phyloP scores from a whole-genome alignment of 2,329 filamentous ascomycete species.

The Nectriaceae sp. region DNA sequence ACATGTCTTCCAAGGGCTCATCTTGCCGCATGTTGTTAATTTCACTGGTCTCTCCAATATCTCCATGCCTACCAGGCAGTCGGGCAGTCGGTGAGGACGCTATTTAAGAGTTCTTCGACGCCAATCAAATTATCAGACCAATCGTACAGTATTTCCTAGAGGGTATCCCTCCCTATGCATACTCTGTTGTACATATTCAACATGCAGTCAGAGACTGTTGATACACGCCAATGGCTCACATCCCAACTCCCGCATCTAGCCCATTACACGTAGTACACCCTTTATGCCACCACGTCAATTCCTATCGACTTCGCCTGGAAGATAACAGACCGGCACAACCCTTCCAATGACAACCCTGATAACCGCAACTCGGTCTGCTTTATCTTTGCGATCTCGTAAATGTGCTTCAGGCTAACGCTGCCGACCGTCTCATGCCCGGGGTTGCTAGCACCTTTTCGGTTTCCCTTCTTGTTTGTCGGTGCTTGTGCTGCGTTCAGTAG shows the following conservation, averaged over 20 bases:
- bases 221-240: slow-evolving; percentile 11
- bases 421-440: slow-evolving; percentile 80
- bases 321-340: slow-evolving; percentile 73
- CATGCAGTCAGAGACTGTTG: slow-evolving; percentile 13
- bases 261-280: background rate
- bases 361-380: slow-evolving; percentile 79
- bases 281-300: slow-evolving; percentile 66
- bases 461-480: slow-evolving; percentile 70
- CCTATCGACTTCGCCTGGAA: slow-evolving; percentile 76
- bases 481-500: slow-evolving; percentile 82
- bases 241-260: slow-evolving; percentile 4
- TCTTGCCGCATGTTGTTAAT: too few relatives aligned
- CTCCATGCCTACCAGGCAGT: too few relatives aligned
- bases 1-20: too few relatives aligned
- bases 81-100: too few relatives aligned
- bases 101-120: too few relatives aligned
- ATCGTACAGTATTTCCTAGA: slow-evolving; percentile 16
- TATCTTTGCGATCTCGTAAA: slow-evolving; percentile 97
- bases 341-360: slow-evolving; percentile 70
- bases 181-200: slow-evolving; percentile 26
- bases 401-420: slow-evolving; percentile 86
- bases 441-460: slow-evolving; percentile 74
- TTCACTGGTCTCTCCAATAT: too few relatives aligned
- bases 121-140: too few relatives aligned
- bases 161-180: slow-evolving; percentile 16